Evolutionary conservation across 2,329 filamentous ascomycete genomes (phyloP).

Genomic region (Nemania sp.): DNA sequence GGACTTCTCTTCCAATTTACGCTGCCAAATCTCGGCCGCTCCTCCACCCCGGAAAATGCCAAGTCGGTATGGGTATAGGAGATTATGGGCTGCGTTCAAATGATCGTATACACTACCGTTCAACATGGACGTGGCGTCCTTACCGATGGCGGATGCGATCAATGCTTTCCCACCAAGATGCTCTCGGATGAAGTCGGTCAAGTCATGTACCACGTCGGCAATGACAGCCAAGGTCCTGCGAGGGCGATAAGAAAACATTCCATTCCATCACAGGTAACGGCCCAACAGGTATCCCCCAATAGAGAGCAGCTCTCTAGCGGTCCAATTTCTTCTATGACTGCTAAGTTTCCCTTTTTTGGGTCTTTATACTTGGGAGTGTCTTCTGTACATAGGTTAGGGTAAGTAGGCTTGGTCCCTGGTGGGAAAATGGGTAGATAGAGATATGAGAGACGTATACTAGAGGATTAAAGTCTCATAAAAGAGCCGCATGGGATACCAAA

Average conservation of each 20-base stretch:
- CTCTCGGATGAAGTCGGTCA: slow-evolving; percentile 67
- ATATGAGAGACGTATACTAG: too few species aligned
- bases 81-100: slow-evolving; percentile 69
- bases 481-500: too few species aligned
- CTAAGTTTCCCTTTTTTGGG: slow-evolving; percentile 69
- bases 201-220: slow-evolving; percentile 67
- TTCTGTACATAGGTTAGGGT: background rate
- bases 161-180: slow-evolving; percentile 70
- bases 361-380: slow-evolving; percentile 54
- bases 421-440: too few species aligned
- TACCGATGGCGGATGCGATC: slow-evolving; percentile 65
- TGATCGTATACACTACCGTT: slow-evolving; percentile 71
- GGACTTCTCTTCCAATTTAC: too few species aligned
- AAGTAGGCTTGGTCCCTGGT: too few species aligned
- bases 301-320: slow-evolving; percentile 62
- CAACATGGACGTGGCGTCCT: slow-evolving; percentile 70
- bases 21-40: slow-evolving; percentile 65
- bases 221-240: slow-evolving; percentile 65
- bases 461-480: too few species aligned
- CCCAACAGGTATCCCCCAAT: slow-evolving; percentile 68
- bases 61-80: slow-evolving; percentile 68
- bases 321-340: slow-evolving; percentile 71
- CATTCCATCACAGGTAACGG: slow-evolving; percentile 47
- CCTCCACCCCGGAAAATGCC: slow-evolving; percentile 68
- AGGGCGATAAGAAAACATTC: slow-evolving; percentile 66